Base-by-base conservation (phyloP, 345 rosid genomes). In the Lepidium didymum region DNA sequence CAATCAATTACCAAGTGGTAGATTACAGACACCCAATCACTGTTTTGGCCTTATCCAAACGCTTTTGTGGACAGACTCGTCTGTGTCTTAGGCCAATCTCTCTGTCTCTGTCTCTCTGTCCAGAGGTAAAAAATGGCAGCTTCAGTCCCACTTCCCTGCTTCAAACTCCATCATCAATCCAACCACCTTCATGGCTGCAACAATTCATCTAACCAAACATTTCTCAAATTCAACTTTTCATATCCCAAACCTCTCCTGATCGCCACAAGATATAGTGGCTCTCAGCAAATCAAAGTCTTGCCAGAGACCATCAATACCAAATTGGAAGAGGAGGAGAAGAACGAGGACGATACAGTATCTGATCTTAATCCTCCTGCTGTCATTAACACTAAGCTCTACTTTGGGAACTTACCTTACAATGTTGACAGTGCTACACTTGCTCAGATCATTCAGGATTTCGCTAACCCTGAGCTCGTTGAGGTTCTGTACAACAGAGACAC, bases 371-470 rank as follows among this genome's bases (percentile, higher is more conserved):
- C 49, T 50, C 58, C 54, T 36, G 69, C 33, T 5, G 2, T 69
- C n/a, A 59, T 80, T 9, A 83, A 73, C 50, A 90, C 97, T 23
- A 93, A 90, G 80, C 89, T 93, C 59, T 93, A 88, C 80, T 85
- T 90, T 61, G 99, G 98, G 45, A 93, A 93, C 68, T 79, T 93
- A 74, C 96, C 97, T 53, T 93, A 86, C 45, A 90, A 82, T 59
- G 87, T 93, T 37, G 99, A 93, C 37, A 90, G 97, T 75, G 87
- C 99, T 3, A 86, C 87, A 67, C 84, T 93, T n/a, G 97, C 99
- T 70, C 92, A 83, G 1, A 84, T 90, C 31, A 88, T 90, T 31
- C 99, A 88, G 69, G 89, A 89, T 0, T 79, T 82, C 44, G 98
- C 82, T 5, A 81, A 77, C 18, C 97, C 98, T 35, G 95, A 93